phyloP scores from a whole-genome alignment of 208 protist species.

The Histomonas meleagridis region DNA sequence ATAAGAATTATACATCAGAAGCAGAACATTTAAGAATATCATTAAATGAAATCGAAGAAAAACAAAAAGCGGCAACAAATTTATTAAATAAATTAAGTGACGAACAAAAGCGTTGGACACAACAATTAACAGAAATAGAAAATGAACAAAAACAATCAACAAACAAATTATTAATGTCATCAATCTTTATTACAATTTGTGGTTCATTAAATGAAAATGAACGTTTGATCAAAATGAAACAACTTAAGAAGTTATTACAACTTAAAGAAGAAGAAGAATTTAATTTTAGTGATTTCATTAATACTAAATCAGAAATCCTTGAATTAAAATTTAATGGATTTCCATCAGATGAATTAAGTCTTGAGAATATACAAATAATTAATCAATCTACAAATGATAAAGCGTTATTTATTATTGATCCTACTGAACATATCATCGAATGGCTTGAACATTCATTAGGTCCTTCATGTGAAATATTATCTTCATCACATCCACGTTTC shows the following conservation, averaged over 20 bases:
- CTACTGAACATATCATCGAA: neutral
- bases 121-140: conserved; percentile 6
- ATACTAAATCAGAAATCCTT: neutral
- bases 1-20: neutral
- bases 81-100: conserved; percentile 10
- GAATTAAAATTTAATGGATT: conserved; percentile 25
- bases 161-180: neutral
- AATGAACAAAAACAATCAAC: neutral
- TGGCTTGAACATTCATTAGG: neutral
- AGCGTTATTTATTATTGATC: conserved; percentile 11
- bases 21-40: neutral
- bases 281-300: neutral
- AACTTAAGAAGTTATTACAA: neutral
- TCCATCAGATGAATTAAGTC: neutral
- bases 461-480: neutral
- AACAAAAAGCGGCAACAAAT: neutral
- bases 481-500: neutral
- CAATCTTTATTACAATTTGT: neutral
- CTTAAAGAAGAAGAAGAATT: neutral
- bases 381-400: neutral
- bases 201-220: conserved; percentile 32
- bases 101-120: neutral
- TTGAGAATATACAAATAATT: conserved; percentile 6
- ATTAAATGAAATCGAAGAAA: conserved; percentile 10
- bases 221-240: neutral